Base-by-base conservation (phyloP, 345 rosid species). In the Anastatica hierochuntica region DNA sequence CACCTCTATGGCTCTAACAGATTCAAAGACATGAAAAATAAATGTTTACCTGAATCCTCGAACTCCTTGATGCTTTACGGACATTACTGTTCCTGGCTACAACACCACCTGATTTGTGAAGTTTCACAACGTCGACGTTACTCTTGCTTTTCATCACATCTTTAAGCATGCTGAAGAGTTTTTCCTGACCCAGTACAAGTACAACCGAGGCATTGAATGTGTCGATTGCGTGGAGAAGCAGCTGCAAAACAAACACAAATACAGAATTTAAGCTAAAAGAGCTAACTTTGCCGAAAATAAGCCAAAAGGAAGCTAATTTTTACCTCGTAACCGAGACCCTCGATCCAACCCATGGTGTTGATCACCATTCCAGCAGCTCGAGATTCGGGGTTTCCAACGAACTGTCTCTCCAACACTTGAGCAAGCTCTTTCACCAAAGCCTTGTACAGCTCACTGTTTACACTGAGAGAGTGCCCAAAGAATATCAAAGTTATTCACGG, bases 311-410 rank as follows among this genome's bases (percentile, higher is more conserved):
- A 63, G 23, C 10, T 10, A 39, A 41, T 30, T 17, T 39, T 58
- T 59, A 74, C 98, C 90, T 88, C 88, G 44, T 85, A 92, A 45
- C 98, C 98, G 20, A 69, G 60, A 53, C 88, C 94, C 43, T 92
- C 95, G 72, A 92, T 83, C 98, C 95, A 90, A 49, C 96, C 94
- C 92, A 87, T 87, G 39, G 98, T 83, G 74, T 84, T 92, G 59
- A 87, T 82, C 74, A 90, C 95, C 89, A 82, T 82, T 49, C 98
- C 95, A 10, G 92, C 75, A 59, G 96, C 87, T 60, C 76, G 71
- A 71, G 85, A 79, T 67, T 84, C 96, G 50, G 74, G 77, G 72
- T 74, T 82, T 12, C 76, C 80, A 5, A 71, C 37, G 74, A 79
- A 81, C 60, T 84, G 96, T 76, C 64, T 84, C 77, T 90, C 96